Conservation (phyloP, 768 basidiomycete species). For the Russula brevipes region DNA sequence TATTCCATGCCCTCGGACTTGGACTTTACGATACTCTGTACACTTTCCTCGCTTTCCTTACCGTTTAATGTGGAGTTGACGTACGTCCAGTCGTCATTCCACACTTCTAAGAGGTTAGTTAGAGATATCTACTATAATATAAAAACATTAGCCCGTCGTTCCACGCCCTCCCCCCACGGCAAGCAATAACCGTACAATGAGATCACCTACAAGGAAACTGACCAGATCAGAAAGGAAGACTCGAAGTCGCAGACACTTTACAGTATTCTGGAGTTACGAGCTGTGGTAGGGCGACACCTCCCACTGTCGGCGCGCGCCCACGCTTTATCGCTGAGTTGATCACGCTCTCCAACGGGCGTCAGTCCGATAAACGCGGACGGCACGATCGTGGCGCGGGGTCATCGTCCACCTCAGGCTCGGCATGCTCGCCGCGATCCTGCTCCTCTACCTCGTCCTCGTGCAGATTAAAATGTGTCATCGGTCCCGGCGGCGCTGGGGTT, state of each 20-base stretch:
- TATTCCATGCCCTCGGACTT: too few species aligned
- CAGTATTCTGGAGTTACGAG: background rate
- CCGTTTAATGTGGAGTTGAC: too few species aligned
- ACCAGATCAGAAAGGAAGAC: background rate
- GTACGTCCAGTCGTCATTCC: too few species aligned
- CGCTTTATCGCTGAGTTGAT: conserved; percentile 33
- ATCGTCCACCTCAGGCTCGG: conserved; percentile 59
- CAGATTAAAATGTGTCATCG: conserved; percentile 37
- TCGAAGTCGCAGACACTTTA: background rate
- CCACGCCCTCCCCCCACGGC: background rate
- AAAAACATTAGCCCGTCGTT: too few species aligned
- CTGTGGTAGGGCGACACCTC: conserved; percentile 36
- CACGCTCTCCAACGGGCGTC: conserved; percentile 37
- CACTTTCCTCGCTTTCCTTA: too few species aligned
- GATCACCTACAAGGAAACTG: background rate
- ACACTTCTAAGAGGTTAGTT: too few species aligned
- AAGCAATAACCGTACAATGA: background rate
- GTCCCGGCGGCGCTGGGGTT: conserved; percentile 27
- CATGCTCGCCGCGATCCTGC: conserved; percentile 72
- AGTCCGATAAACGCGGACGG: conserved; percentile 51
- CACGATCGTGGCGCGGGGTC: conserved; percentile 50
- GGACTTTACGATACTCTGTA: too few species aligned
- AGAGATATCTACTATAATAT: too few species aligned
- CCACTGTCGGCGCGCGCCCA: conserved; percentile 44
- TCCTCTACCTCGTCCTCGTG: conserved; percentile 74